A percentile compares a stretch with the other conserved stretches of the same genome.
phyloP scores from a whole-genome alignment of 2,329 filamentous ascomycete species.

The Sarocladium kiliense region DNA sequence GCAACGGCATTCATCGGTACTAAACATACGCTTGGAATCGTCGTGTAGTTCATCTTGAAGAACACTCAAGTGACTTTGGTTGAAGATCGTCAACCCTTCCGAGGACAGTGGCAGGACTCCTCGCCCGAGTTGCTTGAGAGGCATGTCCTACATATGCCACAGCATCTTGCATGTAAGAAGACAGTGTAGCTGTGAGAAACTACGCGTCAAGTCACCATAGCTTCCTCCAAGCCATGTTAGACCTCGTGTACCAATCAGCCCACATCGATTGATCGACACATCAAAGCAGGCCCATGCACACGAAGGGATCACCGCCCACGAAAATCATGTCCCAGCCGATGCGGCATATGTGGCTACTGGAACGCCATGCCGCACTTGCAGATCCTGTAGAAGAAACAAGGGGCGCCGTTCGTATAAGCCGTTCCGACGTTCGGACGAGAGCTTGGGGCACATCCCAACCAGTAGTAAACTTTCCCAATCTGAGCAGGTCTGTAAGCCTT shows the following conservation, averaged over 20 bases:
- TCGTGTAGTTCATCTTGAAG: background rate
- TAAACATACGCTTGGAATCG: background rate
- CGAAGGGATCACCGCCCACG: background rate
- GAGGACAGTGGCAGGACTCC: no score
- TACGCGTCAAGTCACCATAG: no score
- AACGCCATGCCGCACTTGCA: background rate
- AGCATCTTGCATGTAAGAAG: background rate
- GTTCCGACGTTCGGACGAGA: background rate
- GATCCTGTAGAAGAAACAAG: background rate
- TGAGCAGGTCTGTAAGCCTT: background rate
- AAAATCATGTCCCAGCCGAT: background rate
- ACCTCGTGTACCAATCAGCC: no score
- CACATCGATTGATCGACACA: background rate
- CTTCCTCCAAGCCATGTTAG: no score
- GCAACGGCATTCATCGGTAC: background rate
- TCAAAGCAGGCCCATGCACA: background rate
- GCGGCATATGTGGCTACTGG: background rate
- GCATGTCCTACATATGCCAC: constrained; percentile 2
- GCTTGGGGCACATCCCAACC: background rate
- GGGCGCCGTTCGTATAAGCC: background rate
- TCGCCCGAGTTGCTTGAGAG: background rate
- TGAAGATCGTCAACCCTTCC: background rate
- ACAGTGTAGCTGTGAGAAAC: no score
- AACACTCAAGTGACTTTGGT: background rate
- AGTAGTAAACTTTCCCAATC: background rate